phyloP scores from a whole-genome alignment of 352 stramenopile genomes.

The Phytophthora colocasiae region DNA sequence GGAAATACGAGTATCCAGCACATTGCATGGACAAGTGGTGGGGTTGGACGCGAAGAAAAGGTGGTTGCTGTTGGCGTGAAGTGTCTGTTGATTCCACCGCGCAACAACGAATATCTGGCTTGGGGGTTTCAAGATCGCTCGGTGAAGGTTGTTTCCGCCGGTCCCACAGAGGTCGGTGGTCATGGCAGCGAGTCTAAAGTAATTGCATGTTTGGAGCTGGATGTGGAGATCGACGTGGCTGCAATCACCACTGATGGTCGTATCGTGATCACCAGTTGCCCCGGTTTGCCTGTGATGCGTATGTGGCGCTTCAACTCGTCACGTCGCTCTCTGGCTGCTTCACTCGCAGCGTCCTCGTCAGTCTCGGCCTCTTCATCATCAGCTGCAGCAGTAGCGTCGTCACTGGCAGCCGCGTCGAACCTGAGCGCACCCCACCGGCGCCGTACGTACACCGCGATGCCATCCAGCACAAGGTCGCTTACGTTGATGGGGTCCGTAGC shows the following conservation, averaged over 20 bases:
- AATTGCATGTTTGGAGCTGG: slow-evolving; percentile 63
- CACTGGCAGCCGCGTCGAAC: slow-evolving; percentile 32
- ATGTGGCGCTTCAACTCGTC: slow-evolving; percentile 57
- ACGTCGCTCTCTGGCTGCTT: slow-evolving; percentile 32
- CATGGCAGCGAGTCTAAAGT: slow-evolving; percentile 66
- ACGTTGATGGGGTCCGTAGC: slow-evolving; percentile 51
- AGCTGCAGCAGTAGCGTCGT: slow-evolving; percentile 36
- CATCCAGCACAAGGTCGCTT: slow-evolving; percentile 49
- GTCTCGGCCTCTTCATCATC: slow-evolving; percentile 32
- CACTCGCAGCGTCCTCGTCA: slow-evolving; percentile 35
- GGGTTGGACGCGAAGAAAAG: slow-evolving; percentile 59
- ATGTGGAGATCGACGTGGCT: slow-evolving; percentile 58
- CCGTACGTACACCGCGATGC: slow-evolving; percentile 26
- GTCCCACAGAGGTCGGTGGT: slow-evolving; percentile 45
- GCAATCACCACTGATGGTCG: slow-evolving; percentile 70
- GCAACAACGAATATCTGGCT: slow-evolving; percentile 70
- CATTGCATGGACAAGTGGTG: slow-evolving; percentile 53
- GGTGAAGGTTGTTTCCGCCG: slow-evolving; percentile 63
- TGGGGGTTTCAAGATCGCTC: slow-evolving; percentile 76
- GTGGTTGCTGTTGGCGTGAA: slow-evolving; percentile 49
- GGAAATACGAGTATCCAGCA: slow-evolving; percentile 43
- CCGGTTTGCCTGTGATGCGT: slow-evolving; percentile 51
- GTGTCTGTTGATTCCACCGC: slow-evolving; percentile 68
- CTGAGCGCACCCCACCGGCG: slow-evolving; percentile 37
- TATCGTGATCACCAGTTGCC: slow-evolving; percentile 61